Evolutionary conservation across 2,329 filamentous ascomycete genomes (phyloP), one percentile per base, ranked within the genome.

Genomic region (Cercospora sp.): DNA sequence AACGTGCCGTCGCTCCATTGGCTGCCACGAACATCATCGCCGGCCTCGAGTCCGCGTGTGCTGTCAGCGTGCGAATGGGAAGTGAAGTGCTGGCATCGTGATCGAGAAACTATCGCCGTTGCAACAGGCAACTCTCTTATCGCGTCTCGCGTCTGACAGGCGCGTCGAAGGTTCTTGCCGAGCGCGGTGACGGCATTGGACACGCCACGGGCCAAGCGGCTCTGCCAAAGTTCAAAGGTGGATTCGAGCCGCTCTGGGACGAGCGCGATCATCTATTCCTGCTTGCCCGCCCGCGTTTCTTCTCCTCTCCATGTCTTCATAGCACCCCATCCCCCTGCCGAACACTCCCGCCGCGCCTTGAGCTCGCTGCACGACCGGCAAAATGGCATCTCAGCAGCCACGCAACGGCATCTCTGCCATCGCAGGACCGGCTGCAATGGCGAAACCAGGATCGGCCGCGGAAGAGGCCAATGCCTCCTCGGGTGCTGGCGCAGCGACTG

Each of bases 351-450:
- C 33, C 23, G n/a, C 53, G 33, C 31, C 10, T 8, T 16, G 2
- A 59, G 18, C 18, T 30, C 13, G n/a, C 23, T 30, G 13, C 13
- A n/a, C 31, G 26, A 23, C 53, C 31, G 18, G 23, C 53, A 33
- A 23, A 48, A 64, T 64, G 62, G 51, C 62, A 45, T 64, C 62
- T n/a, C 51, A 58, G 18, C 62, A 58, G 53, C 33, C 62, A 18
- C 64, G 53, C 23, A 53, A 64, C 28, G 60, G 26, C 12, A 23
- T 69, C 16, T 53, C 63, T 9, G 40, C 60, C 26, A 63, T 67
- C 60, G 58, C 67, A 45, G 67, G 67, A 18, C 67, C 67, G 3
- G 64, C 65, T 30, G 60, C 67, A 16, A 69, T 69, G 67, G 64
- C 67, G 5, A 69, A 66, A 62, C 67, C 67, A 20, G 64, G 64